phyloP scores from a whole-genome alignment of 352 stramenopile species.

The Aphanomyces euteiches region DNA sequence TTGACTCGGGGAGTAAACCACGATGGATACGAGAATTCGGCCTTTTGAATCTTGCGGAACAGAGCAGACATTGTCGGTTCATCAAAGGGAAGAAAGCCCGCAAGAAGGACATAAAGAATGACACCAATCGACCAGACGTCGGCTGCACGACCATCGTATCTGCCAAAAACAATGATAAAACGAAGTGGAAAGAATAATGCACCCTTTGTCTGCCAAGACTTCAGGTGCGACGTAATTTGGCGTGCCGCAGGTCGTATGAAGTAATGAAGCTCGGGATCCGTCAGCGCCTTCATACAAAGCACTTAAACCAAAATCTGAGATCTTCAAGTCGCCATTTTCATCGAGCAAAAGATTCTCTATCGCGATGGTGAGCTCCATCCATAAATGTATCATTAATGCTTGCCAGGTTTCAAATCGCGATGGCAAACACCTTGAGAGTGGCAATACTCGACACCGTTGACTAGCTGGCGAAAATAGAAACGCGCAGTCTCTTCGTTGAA shows the following conservation, averaged over 20 bases:
- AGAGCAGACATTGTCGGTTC: conserved; percentile 93
- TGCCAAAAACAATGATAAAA: conserved; percentile 28
- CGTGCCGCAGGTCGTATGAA: conserved; percentile 95
- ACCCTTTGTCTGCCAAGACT: conserved; percentile 92
- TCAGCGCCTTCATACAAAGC: conserved; percentile 88
- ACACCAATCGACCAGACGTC: conserved; percentile 98
- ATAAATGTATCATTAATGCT: conserved; percentile 13
- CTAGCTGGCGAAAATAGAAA: conserved; percentile 98
- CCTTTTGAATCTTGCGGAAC: conserved; percentile 96
- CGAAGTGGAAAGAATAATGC: conserved; percentile 86
- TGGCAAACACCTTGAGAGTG: conserved; percentile 97
- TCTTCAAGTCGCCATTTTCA: conserved; percentile 96
- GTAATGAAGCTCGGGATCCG: conserved; percentile 82
- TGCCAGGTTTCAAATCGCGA: conserved; percentile 93
- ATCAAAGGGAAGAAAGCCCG: conserved; percentile 93
- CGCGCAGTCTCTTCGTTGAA: conserved; percentile 95
- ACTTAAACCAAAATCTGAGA: conserved; percentile 98
- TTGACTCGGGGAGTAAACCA: conserved; percentile 89
- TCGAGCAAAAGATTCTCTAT: conserved; percentile 95
- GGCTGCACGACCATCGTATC: conserved; percentile 71
- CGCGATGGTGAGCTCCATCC: conserved; percentile 22
- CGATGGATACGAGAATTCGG: conserved; percentile 92
- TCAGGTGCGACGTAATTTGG: conserved; percentile 96
- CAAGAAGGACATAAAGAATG: conserved; percentile 95
- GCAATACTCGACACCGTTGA: conserved; percentile 96